Evolutionary conservation across 257 asterid genomes (phyloP).

Genomic region (Solanum rostratum): DNA sequence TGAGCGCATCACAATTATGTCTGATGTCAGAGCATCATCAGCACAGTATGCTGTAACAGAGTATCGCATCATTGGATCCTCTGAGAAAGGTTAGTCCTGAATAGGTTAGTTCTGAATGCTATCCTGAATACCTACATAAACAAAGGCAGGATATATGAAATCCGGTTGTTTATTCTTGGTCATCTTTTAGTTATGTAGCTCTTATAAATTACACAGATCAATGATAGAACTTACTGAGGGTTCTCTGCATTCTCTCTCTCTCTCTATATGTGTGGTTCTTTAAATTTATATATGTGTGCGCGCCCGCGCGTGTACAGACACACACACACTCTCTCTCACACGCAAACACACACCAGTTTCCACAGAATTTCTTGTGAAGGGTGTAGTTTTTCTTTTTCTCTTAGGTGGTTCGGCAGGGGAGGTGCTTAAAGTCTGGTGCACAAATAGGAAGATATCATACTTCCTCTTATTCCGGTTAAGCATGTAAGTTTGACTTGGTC

Average conservation of each 20-base stretch:
- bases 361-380: not conserved
- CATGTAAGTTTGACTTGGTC: not conserved
- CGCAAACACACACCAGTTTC: not conserved
- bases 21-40: conserved; percentile 26
- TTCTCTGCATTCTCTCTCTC: not conserved
- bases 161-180: not conserved
- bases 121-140: not conserved
- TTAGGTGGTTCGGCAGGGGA: not conserved
- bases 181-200: not conserved
- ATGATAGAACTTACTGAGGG: not conserved
- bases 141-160: not conserved
- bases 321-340: not conserved
- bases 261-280: not conserved
- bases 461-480: not conserved
- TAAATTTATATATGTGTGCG: too few relatives aligned
- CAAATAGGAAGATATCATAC: not conserved
- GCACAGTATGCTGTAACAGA: conserved; percentile 79
- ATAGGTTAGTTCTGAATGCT: conserved; percentile 29
- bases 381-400: not conserved
- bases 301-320: not conserved
- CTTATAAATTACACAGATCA: not conserved
- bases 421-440: not conserved
- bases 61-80: conserved; percentile 60
- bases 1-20: conserved; percentile 63
- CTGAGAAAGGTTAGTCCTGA: conserved; percentile 40